Conservation (phyloP, 164 flowering plant species). For the Chimonanthus salicifolius region DNA sequence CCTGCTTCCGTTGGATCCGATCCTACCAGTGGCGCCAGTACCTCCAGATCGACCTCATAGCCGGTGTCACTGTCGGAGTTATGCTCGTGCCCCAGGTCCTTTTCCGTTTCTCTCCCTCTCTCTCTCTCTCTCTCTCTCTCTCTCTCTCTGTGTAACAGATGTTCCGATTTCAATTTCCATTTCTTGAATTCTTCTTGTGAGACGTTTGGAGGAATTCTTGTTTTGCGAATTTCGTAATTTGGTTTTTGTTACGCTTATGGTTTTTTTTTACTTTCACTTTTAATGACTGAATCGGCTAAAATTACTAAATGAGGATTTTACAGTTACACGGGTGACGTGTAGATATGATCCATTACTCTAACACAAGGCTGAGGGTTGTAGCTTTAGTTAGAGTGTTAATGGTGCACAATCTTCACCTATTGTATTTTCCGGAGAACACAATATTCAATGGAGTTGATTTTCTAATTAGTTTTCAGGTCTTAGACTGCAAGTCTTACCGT, state of each 20-base stretch:
- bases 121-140: background rate
- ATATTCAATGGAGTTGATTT: too few relatives aligned
- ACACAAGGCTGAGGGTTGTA: too few relatives aligned
- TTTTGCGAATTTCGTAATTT: background rate
- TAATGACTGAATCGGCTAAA: background rate
- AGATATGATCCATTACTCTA: too few relatives aligned
- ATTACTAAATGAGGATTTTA: too few relatives aligned
- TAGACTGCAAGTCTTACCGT: too few relatives aligned
- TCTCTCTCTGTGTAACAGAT: background rate
- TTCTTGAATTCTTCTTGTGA: background rate
- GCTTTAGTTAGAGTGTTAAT: too few relatives aligned
- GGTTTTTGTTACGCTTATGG: background rate
- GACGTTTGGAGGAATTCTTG: background rate
- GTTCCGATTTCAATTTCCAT: background rate
- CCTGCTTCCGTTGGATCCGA: slow-evolving; percentile 83
- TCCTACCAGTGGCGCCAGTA: slow-evolving; percentile 74
- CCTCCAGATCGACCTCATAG: slow-evolving; percentile 75
- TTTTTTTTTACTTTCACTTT: background rate
- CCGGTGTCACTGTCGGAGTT: slow-evolving; percentile 83
- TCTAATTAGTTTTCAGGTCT: too few relatives aligned
- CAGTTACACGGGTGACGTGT: too few relatives aligned
- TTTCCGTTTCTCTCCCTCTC: too few relatives aligned
- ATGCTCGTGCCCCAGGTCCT: slow-evolving; percentile 98
- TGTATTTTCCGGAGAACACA: too few relatives aligned
- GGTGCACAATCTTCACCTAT: too few relatives aligned